Evolutionary conservation across 116 monocot species (phyloP), one percentile per base, ranked within the genome.

Genomic region (Phalaenopsis hybrid): DNA sequence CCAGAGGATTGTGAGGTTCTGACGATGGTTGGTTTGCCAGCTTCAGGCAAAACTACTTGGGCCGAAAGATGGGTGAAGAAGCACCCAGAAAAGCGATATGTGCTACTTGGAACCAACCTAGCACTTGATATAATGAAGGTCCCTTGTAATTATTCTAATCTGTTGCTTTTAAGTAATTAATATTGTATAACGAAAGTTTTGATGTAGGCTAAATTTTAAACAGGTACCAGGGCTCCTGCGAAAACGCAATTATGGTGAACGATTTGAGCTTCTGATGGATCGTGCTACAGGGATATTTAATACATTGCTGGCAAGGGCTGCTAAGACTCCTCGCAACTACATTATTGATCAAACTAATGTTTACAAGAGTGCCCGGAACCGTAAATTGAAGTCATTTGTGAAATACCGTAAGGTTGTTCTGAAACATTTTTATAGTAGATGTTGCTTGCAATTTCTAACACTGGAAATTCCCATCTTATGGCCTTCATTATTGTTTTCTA

Each of bases 271-370:
- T 16, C 82, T 93, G 41, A 93, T 90, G 93, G 80, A 89, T 28
- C 82, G 82, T 33, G 93, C 90, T 70, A 93, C 89, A 13, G 84
- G 74, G 59, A 93, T 93, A 81, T 93, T 93, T 79, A 93, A 93
- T 81, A 89, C 84, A 28, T 83, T 93, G 78, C 57, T 93, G 45
- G n/a, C 85, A 3, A 90, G 89, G 69, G 93, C 93, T 49, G 78
- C 90, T 49, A 93, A 86, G 79, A 88, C 76, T 43, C 90, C 85
- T 44, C 87, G 87, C 20, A 93, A 90, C 82, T 93, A 88, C 84
- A 89, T 93, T 79, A 83, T 93, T 75, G 93, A 93, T 86, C 93
- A 93, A 81, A 93, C 93, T 34, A 93, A 93, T 83, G 93, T 93
- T 81, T 93, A 89, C 82, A 87, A 86, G 82, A 93, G 68, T 86